A percentile compares a stretch with the other conserved stretches of the same genome.
Conservation (phyloP, 225 moss, liverwort and hornwort species). For the Lunularia cruciata region DNA sequence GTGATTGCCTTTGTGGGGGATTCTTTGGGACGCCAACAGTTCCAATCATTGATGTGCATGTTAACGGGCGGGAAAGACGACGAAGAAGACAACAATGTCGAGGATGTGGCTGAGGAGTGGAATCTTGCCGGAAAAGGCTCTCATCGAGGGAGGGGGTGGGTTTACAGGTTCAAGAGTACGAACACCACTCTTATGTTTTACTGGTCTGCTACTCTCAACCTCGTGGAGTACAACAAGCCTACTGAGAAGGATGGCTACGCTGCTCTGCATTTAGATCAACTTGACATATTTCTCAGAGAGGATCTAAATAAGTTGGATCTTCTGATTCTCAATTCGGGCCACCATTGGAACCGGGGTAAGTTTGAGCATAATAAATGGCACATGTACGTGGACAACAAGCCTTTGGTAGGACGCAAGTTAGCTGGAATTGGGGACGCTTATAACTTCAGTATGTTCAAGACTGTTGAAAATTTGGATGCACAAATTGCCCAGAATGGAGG, state of each 20-base stretch:
- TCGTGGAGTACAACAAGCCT: conserved; percentile 31
- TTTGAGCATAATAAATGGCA: conserved; percentile 44
- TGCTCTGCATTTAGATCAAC: conserved; percentile 71
- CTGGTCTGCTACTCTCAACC: conserved; percentile 63
- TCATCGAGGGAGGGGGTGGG: conserved; percentile 44
- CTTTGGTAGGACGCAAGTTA: background rate
- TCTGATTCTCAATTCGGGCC: conserved; percentile 67
- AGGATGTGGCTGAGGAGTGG: conserved; percentile 8
- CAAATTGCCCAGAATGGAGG: conserved; percentile 23
- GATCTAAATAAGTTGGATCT: conserved; percentile 47
- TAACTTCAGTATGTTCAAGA: conserved; percentile 53
- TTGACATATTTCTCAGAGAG: conserved; percentile 47
- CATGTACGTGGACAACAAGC: conserved; percentile 42
- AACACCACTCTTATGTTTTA: conserved; percentile 71
- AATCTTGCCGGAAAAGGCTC: background rate
- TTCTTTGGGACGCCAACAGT: conserved; percentile 72
- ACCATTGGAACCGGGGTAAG: conserved; percentile 77
- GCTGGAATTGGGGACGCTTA: conserved; percentile 32
- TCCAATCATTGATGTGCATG: conserved; percentile 82
- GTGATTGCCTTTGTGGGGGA: conserved; percentile 79
- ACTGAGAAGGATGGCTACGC: conserved; percentile 27
- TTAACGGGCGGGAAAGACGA: conserved; percentile 55
- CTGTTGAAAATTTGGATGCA: conserved; percentile 43
- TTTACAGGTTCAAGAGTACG: conserved; percentile 48
- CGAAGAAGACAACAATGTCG: conserved; percentile 24